Percentiles rank a stretch among this genome's conserved stretches.
phyloP scores from a whole-genome alignment of 306 rosid genomes.

The Cajanus cajan region DNA sequence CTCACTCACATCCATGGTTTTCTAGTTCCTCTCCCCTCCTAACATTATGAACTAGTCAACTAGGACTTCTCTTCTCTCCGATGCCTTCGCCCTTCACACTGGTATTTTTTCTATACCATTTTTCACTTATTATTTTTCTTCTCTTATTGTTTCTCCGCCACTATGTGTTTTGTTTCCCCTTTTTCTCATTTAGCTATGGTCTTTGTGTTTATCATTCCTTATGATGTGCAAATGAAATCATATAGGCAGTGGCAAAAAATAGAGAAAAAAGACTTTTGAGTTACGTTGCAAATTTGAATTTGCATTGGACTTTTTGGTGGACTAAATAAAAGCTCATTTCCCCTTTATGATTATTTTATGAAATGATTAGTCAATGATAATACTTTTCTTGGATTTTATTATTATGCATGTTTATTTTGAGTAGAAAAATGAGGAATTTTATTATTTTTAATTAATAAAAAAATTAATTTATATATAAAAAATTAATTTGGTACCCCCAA shows the following conservation, averaged over 20 bases:
- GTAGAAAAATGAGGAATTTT: too few relatives aligned
- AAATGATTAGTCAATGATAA: too few relatives aligned
- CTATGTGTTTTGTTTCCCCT: not conserved
- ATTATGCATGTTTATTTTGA: too few relatives aligned
- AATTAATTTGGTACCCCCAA: too few relatives aligned
- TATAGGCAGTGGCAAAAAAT: not conserved
- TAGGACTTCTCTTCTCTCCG: constrained; percentile 56
- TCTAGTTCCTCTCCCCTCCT: not conserved
- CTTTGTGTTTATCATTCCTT: not conserved
- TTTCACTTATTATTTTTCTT: not conserved
- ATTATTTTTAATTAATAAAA: too few relatives aligned
- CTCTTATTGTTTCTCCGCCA: too few relatives aligned
- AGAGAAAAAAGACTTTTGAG: not conserved
- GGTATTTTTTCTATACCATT: constrained; percentile 36
- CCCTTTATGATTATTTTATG: too few relatives aligned
- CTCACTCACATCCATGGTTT: not conserved
- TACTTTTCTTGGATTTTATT: too few relatives aligned
- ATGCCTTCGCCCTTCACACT: constrained; percentile 56
- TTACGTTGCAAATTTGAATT: not conserved
- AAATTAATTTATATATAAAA: too few relatives aligned
- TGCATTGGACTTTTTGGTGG: not conserved
- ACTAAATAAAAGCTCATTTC: not conserved
- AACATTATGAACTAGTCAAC: constrained; percentile 62
- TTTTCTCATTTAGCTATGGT: not conserved
- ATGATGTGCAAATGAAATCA: not conserved